A percentile compares a stretch with the other conserved stretches of the same genome.
These are phyloP conservation scores for Cucurbita maxima DNA, from an alignment of 306 rosid genomes.

Conservation along the genomic window DNA sequence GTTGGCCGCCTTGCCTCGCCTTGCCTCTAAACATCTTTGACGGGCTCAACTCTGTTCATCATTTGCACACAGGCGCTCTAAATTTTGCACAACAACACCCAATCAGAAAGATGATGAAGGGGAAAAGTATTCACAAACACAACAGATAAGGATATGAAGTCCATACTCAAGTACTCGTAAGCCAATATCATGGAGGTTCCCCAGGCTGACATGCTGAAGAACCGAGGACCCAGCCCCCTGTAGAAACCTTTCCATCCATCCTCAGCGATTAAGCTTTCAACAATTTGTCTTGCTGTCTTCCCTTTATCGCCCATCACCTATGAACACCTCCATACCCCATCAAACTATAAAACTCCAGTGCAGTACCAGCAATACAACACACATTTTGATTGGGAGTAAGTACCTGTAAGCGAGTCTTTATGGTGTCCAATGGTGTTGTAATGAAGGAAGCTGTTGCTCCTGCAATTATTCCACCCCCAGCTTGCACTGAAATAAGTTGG, in stretches of 20 bases:
- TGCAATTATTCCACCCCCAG: constrained; percentile 66
- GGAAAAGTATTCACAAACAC: not conserved
- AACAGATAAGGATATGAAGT: not conserved
- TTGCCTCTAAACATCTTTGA: not conserved
- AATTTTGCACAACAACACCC: constrained; percentile 1
- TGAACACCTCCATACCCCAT: constrained; percentile 5
- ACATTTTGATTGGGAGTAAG: not conserved
- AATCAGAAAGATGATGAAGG: not conserved
- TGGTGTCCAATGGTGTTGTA: constrained; percentile 84
- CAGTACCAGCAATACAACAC: not conserved
- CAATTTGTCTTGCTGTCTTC: constrained; percentile 56
- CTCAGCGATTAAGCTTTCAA: constrained; percentile 50
- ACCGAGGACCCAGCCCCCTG: constrained; percentile 88
- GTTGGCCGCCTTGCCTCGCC: not conserved
- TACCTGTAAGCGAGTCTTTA: constrained; percentile 89
- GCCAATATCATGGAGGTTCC: constrained; percentile 89
- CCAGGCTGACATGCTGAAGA: constrained; percentile 91
- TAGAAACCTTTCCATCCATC: constrained; percentile 93
- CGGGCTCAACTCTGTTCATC: constrained; percentile 24
- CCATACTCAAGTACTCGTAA: constrained; percentile 78
- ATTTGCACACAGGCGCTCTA: constrained; percentile 77
- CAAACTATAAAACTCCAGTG: constrained; percentile 4
- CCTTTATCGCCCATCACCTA: constrained; percentile 63
- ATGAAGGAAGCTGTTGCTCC: constrained; percentile 83
- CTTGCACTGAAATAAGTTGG: constrained; percentile 62